A percentile compares a stretch with the other conserved stretches of the same genome.
phyloP scores from a whole-genome alignment of 129 eudicot genomes.

The Artemisia tridentata region DNA sequence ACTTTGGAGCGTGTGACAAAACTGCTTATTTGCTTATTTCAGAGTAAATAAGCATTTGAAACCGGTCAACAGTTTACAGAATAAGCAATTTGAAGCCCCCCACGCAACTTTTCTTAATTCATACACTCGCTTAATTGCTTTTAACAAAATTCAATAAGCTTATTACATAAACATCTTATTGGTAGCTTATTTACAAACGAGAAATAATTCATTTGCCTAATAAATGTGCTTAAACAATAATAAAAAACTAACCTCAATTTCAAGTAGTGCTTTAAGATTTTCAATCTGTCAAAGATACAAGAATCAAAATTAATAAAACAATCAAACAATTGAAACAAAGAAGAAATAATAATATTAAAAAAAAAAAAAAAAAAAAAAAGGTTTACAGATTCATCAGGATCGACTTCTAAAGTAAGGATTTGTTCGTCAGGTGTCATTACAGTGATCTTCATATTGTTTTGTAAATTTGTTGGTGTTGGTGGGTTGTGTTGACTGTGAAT shows the following conservation, averaged over 20 bases:
- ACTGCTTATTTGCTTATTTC: background rate
- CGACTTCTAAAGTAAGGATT: conserved; percentile 80
- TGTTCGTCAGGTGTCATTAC: conserved; percentile 93
- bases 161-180: too few species aligned
- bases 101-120: too few species aligned
- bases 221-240: too few species aligned
- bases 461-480: too few species aligned
- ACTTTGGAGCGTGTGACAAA: background rate
- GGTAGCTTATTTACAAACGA: too few species aligned
- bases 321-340: conserved; percentile 14
- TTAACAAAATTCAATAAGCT: too few species aligned
- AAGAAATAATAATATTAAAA: background rate
- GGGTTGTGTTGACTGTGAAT: too few species aligned
- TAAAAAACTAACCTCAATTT: conserved; percentile 73
- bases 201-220: background rate
- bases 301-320: background rate
- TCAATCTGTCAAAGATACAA: conserved; percentile 57
- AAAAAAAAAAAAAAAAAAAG: background rate
- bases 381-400: conserved; percentile 82
- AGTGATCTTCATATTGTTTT: conserved; percentile 72
- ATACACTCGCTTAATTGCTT: too few species aligned
- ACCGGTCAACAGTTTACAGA: background rate
- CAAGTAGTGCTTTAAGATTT: conserved; percentile 89
- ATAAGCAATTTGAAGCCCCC: too few species aligned
- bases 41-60: too few species aligned